Conservation (phyloP, 768 basidiomycete genomes). For the Lanmaoa pseudosensibilis region DNA sequence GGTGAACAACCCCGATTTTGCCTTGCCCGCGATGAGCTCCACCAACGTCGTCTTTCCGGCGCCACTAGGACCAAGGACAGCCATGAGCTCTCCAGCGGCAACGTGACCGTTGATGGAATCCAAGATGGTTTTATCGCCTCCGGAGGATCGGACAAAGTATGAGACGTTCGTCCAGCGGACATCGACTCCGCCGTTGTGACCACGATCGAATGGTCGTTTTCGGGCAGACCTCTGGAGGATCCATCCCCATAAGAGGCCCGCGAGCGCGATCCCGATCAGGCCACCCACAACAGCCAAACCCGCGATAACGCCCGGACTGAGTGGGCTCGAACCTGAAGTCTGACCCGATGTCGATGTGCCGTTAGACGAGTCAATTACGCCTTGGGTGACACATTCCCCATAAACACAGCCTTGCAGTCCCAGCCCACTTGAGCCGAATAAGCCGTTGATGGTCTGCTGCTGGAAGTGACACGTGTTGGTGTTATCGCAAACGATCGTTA, state of each 20-base stretch:
- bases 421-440: constrained; percentile 81
- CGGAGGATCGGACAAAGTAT: constrained; percentile 53
- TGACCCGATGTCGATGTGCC: constrained; percentile 35
- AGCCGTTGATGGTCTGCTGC: constrained; percentile 57
- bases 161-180: constrained; percentile 69
- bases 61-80: constrained; percentile 91
- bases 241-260: constrained; percentile 62
- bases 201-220: constrained; percentile 38
- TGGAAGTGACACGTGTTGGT: constrained; percentile 73
- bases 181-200: constrained; percentile 52
- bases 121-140: constrained; percentile 58
- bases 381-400: constrained; percentile 87
- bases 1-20: constrained; percentile 66
- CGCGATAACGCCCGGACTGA: constrained; percentile 85
- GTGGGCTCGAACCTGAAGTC: constrained; percentile 39
- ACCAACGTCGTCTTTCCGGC: constrained; percentile 92
- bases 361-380: constrained; percentile 62
- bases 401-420: constrained; percentile 70
- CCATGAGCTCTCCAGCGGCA: constrained; percentile 82
- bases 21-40: constrained; percentile 84
- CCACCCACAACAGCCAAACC: constrained; percentile 84
- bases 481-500: constrained; percentile 68
- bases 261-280: constrained; percentile 56
- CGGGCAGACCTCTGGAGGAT: constrained; percentile 63
- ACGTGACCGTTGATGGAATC: constrained; percentile 69